Evolutionary conservation across 2,329 filamentous ascomycete species (phyloP).

Genomic region (Nigrograna mackinnonii): DNA sequence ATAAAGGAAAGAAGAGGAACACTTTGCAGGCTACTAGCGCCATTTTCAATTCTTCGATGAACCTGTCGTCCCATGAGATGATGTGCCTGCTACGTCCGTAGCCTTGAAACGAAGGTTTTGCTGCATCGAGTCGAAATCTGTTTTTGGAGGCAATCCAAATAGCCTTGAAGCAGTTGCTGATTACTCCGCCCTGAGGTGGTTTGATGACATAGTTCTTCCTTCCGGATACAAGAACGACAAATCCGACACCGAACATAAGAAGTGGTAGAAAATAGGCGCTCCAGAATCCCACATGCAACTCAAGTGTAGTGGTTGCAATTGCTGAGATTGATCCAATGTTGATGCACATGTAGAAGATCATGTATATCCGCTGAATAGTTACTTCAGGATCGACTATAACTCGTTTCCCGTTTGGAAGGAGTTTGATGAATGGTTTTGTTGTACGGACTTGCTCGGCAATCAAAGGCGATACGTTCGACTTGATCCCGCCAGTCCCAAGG

Average conservation of each 20-base stretch:
- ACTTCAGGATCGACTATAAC: slow-evolving; percentile 51
- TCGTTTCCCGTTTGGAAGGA: slow-evolving; percentile 39
- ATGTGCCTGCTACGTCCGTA: slow-evolving; percentile 44
- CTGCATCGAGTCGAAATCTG: slow-evolving; percentile 58
- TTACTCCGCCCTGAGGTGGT: slow-evolving; percentile 41
- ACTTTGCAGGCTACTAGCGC: slow-evolving; percentile 70
- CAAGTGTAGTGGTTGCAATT: slow-evolving; percentile 71
- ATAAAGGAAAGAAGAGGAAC: slow-evolving; percentile 57
- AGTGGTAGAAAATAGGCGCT: slow-evolving; percentile 67
- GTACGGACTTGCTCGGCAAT: slow-evolving; percentile 53
- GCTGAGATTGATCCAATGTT: slow-evolving; percentile 72
- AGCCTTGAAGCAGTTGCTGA: slow-evolving; percentile 57
- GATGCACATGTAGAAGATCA: slow-evolving; percentile 74
- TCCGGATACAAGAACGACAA: slow-evolving; percentile 51
- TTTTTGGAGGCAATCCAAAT: slow-evolving; percentile 60
- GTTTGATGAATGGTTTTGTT: slow-evolving; percentile 45
- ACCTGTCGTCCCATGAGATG: slow-evolving; percentile 67
- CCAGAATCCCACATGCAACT: slow-evolving; percentile 72
- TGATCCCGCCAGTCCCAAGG: slow-evolving; percentile 80
- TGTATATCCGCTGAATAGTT: slow-evolving; percentile 52
- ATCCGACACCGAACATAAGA: slow-evolving; percentile 67
- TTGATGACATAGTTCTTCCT: slow-evolving; percentile 40
- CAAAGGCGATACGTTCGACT: slow-evolving; percentile 69
- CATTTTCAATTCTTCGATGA: slow-evolving; percentile 73
- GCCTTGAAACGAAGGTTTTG: slow-evolving; percentile 62